Evolutionary conservation across 768 basidiomycete genomes (phyloP).

Genomic region (Tylopilus rubrobrunneus): DNA sequence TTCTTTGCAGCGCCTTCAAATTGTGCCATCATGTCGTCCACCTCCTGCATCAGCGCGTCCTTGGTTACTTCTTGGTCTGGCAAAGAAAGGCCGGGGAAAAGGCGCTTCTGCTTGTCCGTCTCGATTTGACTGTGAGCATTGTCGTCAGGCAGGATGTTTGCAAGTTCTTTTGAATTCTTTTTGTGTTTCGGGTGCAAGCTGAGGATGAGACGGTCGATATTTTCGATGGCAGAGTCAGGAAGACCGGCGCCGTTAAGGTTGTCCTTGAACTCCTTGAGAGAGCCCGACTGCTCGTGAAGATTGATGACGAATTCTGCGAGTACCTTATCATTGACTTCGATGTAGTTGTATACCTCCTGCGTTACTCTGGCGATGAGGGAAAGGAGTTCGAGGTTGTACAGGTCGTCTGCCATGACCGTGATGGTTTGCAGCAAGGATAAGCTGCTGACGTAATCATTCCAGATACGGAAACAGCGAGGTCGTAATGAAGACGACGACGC

Average conservation of each 20-base stretch:
- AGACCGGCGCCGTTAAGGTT: conserved; percentile 72
- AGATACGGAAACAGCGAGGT: too few relatives aligned
- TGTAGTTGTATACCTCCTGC: conserved; percentile 89
- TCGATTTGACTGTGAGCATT: conserved; percentile 41
- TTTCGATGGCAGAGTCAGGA: conserved; percentile 87
- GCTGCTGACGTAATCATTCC: conserved; percentile 20
- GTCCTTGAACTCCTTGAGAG: conserved; percentile 73
- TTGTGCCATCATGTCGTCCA: conserved; percentile 85
- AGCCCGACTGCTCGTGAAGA: conserved; percentile 81
- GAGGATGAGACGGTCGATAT: conserved; percentile 90
- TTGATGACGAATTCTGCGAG: conserved; percentile 93
- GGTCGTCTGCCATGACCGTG: conserved; percentile 74
- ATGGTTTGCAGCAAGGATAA: conserved; percentile 3
- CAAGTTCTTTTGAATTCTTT: conserved; percentile 46
- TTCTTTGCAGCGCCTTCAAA: conserved; percentile 69
- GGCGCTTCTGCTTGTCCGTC: conserved; percentile 70
- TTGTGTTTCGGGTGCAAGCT: conserved; percentile 96
- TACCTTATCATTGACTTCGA: conserved; percentile 82
- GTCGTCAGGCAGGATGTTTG: conserved; percentile 35
- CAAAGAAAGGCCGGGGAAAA: conserved; percentile 88
- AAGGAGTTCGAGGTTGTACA: conserved; percentile 91
- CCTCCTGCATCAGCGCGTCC: conserved; percentile 82
- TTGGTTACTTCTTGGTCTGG: conserved; percentile 67
- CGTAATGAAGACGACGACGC: too few relatives aligned
- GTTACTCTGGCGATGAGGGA: conserved; percentile 89